phyloP scores from a whole-genome alignment of 2,329 filamentous ascomycete genomes.

The Xylariaceae sp. region DNA sequence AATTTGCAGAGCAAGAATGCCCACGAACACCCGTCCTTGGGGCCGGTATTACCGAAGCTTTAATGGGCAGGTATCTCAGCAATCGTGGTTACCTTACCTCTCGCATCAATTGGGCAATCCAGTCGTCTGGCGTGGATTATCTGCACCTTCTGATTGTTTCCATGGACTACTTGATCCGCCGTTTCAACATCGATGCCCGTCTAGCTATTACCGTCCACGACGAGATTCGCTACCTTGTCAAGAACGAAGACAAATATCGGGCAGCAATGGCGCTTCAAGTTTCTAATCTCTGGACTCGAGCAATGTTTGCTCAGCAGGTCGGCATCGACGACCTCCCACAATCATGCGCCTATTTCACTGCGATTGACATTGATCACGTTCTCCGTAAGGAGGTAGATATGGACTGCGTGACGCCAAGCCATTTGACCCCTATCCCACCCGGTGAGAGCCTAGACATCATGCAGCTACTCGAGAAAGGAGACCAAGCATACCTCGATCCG shows the following conservation, averaged over 20 bases:
- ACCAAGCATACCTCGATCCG: constrained; percentile 69
- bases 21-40: constrained; percentile 91
- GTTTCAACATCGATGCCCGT: constrained; percentile 82
- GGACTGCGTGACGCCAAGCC: constrained; percentile 92
- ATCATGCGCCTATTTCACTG: constrained; percentile 92
- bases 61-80: constrained; percentile 85
- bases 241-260: constrained; percentile 81
- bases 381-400: constrained; percentile 98
- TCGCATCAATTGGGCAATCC: constrained; percentile 98
- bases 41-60: constrained; percentile 92
- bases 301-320: constrained; percentile 96
- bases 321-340: constrained; percentile 95
- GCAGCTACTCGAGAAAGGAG: constrained; percentile 74
- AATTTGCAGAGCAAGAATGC: constrained; percentile 92
- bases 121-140: constrained; percentile 96
- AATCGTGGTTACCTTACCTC: constrained; percentile 93
- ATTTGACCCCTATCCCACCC: constrained; percentile 74
- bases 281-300: constrained; percentile 93
- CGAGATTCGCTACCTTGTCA: constrained; percentile 92
- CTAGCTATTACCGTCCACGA: constrained; percentile 95
- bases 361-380: constrained; percentile 92
- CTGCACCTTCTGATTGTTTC: constrained; percentile 88
- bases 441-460: constrained; percentile 87
- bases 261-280: constrained; percentile 92
- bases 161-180: constrained; percentile 91